Evolutionary conservation across 306 rosid species (phyloP).

Genomic region (Mucuna pruriens): DNA sequence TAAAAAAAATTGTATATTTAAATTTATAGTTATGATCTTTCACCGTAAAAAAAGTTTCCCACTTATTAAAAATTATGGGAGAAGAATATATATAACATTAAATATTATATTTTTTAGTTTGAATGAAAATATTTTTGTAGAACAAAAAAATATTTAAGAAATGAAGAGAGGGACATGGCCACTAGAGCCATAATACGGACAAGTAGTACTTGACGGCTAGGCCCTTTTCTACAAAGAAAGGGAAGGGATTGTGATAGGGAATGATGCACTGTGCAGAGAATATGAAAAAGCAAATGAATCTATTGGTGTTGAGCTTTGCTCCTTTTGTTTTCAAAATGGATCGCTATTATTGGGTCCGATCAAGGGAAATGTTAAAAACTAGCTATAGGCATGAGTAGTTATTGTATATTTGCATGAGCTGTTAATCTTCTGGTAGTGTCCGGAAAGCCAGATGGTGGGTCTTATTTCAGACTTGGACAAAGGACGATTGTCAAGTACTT

Average conservation of each 20-base stretch:
- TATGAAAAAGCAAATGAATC: background rate
- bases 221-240: slow-evolving; percentile 60
- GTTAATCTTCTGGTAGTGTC: slow-evolving; percentile 33
- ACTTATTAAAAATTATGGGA: too few species aligned
- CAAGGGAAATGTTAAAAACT: slow-evolving; percentile 27
- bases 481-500: slow-evolving; percentile 39
- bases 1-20: too few species aligned
- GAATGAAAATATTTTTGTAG: background rate
- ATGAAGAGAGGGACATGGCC: slow-evolving; percentile 17
- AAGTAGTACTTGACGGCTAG: slow-evolving; percentile 56
- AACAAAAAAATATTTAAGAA: background rate
- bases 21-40: too few species aligned
- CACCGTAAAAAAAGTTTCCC: too few species aligned
- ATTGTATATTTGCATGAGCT: slow-evolving; percentile 45
- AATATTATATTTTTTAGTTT: too few species aligned
- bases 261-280: slow-evolving; percentile 12
- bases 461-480: slow-evolving; percentile 24
- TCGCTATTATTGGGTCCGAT: slow-evolving; percentile 42
- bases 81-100: too few species aligned
- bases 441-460: slow-evolving; percentile 36
- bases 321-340: slow-evolving; percentile 25
- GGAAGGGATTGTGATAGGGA: slow-evolving; percentile 41
- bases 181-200: slow-evolving; percentile 51
- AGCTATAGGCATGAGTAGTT: background rate
- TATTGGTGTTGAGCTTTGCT: slow-evolving; percentile 20